Conservation (phyloP, 805 yeast species). For the Metschnikowia kofuensis region DNA sequence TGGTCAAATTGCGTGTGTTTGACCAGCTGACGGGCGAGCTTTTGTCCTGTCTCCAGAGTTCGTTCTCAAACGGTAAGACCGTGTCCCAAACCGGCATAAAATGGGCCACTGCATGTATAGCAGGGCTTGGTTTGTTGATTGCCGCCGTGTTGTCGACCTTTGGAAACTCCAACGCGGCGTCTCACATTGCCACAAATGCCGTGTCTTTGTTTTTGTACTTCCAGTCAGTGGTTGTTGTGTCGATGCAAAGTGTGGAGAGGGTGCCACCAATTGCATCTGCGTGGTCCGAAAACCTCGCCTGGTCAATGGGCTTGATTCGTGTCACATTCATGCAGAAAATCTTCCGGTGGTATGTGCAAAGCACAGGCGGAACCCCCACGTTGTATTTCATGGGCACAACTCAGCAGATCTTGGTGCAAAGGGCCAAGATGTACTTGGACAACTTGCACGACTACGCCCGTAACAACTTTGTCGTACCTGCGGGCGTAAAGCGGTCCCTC, state of each 20-base stretch:
- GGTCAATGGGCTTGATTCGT: constrained; percentile 92
- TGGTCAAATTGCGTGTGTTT: constrained; percentile 53
- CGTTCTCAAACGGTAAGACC: constrained; percentile 73
- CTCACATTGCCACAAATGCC: constrained; percentile 84
- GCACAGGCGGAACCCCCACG: constrained; percentile 87
- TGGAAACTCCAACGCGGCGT: constrained; percentile 87
- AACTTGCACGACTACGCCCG: no score
- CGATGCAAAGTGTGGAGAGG: constrained; percentile 80
- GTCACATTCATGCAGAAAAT: constrained; percentile 79
- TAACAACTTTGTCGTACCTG: no score
- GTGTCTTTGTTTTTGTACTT: constrained; percentile 81
- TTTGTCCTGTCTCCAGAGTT: constrained; percentile 74
- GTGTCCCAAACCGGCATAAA: constrained; percentile 67
- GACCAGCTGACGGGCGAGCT: constrained; percentile 40
- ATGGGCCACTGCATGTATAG: constrained; percentile 92
- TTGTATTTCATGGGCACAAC: constrained; percentile 60
- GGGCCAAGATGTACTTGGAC: constrained; percentile 42
- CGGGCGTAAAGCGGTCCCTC: constrained; percentile 24
- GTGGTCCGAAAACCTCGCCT: constrained; percentile 88
- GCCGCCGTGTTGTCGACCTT: constrained; percentile 82
- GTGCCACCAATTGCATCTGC: constrained; percentile 91
- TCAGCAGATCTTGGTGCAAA: constrained; percentile 71
- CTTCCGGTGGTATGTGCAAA: constrained; percentile 79
- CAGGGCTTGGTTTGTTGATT: constrained; percentile 80
- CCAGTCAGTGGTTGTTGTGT: constrained; percentile 80